Evolutionary conservation across 768 basidiomycete species (phyloP), one percentile per base, ranked within the genome.

Genomic region (Clavaria fumosa): DNA sequence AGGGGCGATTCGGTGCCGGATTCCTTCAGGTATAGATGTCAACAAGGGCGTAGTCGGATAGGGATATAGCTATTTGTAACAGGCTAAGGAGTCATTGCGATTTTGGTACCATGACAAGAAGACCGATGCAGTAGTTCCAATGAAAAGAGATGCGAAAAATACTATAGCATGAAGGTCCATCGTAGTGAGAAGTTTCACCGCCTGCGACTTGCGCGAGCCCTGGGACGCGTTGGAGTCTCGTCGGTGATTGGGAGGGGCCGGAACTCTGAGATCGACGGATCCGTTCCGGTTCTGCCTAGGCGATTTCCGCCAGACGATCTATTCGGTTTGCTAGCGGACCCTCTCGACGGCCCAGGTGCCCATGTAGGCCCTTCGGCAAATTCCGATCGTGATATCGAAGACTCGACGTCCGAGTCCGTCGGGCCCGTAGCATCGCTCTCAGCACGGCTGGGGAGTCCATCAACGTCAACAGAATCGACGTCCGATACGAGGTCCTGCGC

Each of bases 211-310:
- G n/a, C n/a, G n/a, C n/a, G n/a, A 53, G 63, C 57, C 39, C 75
- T 66, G 14, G 75, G 72, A 39, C 73, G 61, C 17, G 76, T 76
- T 24, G 76, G 75, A 1, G 74, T 75, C 48, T 77, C 73, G 23
- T 57, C 54, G 38, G 50, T 54, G 15, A 48, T 40, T 23, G 56
- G 55, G 39, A 60, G 44, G 20, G 46, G 47, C 27, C 58, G 53
- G 31, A 62, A 60, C 37, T 55, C 49, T 28, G 58, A 54, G 2
- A 52, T 48, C n/a, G 26, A 17, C 34, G 51, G 37, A 37, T 55
- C 50, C 7, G 32, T 34, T 17, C 10, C 10, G 7, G 9, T 23
- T 37, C 35, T n/a, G 36, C 47, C 5, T 38, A 12, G 15, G 23
- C 28, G 38, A 50, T 47, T 18, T 14, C 31, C 38, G 7, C 27